Percentiles rank a stretch among this genome's conserved stretches.
Conservation (phyloP, 1,284 basidiomycete genomes). For the Cutaneotrichosporon curvatum region DNA sequence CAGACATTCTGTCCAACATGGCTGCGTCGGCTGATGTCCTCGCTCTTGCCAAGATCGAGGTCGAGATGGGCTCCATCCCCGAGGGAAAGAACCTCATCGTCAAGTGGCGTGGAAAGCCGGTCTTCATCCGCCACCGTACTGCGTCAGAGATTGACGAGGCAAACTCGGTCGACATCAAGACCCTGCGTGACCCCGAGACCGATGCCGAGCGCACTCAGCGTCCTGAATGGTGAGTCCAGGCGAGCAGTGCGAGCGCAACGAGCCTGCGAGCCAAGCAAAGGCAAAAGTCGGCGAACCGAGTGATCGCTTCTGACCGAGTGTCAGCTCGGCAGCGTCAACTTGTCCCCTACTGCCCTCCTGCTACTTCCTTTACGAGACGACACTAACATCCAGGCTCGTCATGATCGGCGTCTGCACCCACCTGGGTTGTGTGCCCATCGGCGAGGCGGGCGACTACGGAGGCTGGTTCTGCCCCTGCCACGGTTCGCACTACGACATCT, state of each 20-base stretch:
- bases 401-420: constrained; percentile 99
- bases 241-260: background rate
- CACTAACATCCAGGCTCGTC: constrained; percentile 53
- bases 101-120: constrained; percentile 99
- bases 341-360: too few relatives aligned
- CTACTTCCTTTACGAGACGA: too few relatives aligned
- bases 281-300: too few relatives aligned
- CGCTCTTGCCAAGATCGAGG: constrained; percentile 95
- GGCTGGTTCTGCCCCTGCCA: constrained; percentile 99
- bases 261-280: too few relatives aligned
- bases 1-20: constrained; percentile 94
- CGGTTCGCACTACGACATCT: constrained; percentile 83
- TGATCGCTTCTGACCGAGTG: too few relatives aligned
- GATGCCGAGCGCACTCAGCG: constrained; percentile 85
- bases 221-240: constrained; percentile 72
- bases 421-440: constrained; percentile 97
- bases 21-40: constrained; percentile 95
- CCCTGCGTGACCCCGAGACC: constrained; percentile 83
- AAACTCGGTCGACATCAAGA: constrained; percentile 72
- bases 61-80: constrained; percentile 83
- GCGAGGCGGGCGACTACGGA: constrained; percentile 94
- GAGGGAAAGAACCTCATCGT: constrained; percentile 72
- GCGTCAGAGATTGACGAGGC: constrained; percentile 90
- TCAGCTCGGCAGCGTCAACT: too few relatives aligned
- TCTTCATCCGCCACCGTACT: constrained; percentile 97